Base-by-base conservation (phyloP, 1,284 basidiomycete genomes). In the Hypsizygus ulmarius region DNA sequence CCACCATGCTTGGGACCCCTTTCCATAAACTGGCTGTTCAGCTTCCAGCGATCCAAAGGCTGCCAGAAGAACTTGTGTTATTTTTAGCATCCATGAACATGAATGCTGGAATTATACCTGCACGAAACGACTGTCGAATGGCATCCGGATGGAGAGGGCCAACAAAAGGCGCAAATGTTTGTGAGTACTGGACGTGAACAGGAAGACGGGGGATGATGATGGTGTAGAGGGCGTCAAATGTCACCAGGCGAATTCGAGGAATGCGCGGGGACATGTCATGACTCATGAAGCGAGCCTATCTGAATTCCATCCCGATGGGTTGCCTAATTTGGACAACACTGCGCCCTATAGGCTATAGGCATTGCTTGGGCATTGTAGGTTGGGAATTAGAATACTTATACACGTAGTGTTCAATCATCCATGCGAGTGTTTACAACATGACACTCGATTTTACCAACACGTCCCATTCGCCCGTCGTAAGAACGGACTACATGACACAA, bases 201-300 rank as follows among this genome's bases (percentile, higher is more conserved):
- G 87, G 86, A 36, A 67, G 65, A 3, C 84, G 78, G 14, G 84
- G 85, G 1, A 74, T 73, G 14, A 90, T 69, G 9, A 87, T 69
- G 12, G 87, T 90, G 57, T 83, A 78, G 19, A 89, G 70, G 1
- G 81, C 79, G 58, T 90, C 87, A 58, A 90, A 89, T 14, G 82
- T 79, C 32, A 87, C 81, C 3, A 88, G 70, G 2, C 78, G 73
- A 55, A 82, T 76, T 29, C 47, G 51, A 49, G n/a, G 53, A 29
- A 36, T 15, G 35, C 36, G n/a, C n/a, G n/a, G n/a, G n/a, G n/a
- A n/a, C 14, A 61, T 43, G 39, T 39, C 27, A 21, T 41, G 10
- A 47, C n/a, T n/a, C n/a, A n/a, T n/a, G n/a, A n/a, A n/a, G n/a
- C n/a, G n/a, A n/a, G n/a, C n/a, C n/a, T n/a, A n/a, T 21, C 27